A percentile compares a stretch with the other conserved stretches of the same genome.
Evolutionary conservation across 2,329 filamentous ascomycete genomes (phyloP).

Genomic region (Trichoderma atroviride): DNA sequence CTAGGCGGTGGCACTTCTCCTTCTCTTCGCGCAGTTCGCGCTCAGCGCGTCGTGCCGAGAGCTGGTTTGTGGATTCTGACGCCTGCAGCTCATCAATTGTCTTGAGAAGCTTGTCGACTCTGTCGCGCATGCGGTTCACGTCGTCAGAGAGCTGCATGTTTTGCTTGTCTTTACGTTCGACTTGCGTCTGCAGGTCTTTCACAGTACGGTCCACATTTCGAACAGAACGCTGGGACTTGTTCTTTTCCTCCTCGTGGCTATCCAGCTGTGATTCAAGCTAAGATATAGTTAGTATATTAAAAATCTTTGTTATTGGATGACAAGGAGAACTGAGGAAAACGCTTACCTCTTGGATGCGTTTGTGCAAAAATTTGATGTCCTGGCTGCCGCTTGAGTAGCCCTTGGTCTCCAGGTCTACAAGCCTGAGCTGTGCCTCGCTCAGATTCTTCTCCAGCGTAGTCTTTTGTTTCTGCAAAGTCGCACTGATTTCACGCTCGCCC

Average conservation of each 20-base stretch:
- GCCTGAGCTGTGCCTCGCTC: constrained; percentile 85
- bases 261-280: constrained; percentile 89
- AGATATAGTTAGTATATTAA: constrained; percentile 32
- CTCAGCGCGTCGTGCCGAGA: constrained; percentile 82
- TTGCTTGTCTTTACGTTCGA: constrained; percentile 90
- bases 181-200: constrained; percentile 88
- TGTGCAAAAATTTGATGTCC: constrained; percentile 92
- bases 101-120: constrained; percentile 82
- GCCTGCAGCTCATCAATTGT: constrained; percentile 94
- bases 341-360: constrained; percentile 86
- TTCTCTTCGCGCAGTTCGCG: constrained; percentile 86
- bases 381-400: constrained; percentile 93
- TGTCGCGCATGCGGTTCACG: constrained; percentile 81
- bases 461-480: constrained; percentile 86
- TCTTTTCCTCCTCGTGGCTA: constrained; percentile 75
- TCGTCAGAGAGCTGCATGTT: constrained; percentile 81
- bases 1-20: constrained; percentile 78
- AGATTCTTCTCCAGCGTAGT: constrained; percentile 83
- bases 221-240: constrained; percentile 80
- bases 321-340: not conserved
- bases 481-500: constrained; percentile 78
- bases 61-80: constrained; percentile 78
- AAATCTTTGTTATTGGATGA: constrained; percentile 29
- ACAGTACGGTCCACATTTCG: constrained; percentile 93
- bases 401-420: constrained; percentile 95